These are phyloP conservation scores for Hyphopichia pseudoburtonii DNA, from an alignment of 1,139 yeast species.

Conservation along the genomic window DNA sequence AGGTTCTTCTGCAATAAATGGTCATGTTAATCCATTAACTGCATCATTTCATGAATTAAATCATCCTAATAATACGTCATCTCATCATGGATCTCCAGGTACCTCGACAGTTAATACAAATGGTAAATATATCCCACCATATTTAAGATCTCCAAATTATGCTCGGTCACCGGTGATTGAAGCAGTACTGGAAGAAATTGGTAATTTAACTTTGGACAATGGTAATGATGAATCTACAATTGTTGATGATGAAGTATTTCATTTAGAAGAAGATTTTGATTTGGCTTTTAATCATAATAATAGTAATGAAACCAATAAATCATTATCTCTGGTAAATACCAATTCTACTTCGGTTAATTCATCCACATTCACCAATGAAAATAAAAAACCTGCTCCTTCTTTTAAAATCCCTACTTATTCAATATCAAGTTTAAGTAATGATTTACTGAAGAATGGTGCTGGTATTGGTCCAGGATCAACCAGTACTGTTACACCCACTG, in stretches of 20 bases:
- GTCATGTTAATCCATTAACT: slow-evolving; percentile 6
- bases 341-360: slow-evolving; percentile 5
- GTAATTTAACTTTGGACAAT: slow-evolving; percentile 27
- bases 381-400: slow-evolving; percentile 7
- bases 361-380: neutral
- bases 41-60: slow-evolving; percentile 8
- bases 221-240: slow-evolving; percentile 13
- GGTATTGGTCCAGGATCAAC: neutral
- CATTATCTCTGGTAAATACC: slow-evolving; percentile 2
- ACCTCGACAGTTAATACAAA: slow-evolving; percentile 2
- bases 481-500: too few relatives aligned
- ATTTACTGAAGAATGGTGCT: neutral
- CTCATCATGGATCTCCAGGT: slow-evolving; percentile 2
- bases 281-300: slow-evolving; percentile 8
- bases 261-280: slow-evolving; percentile 45
- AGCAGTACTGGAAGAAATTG: slow-evolving; percentile 42
- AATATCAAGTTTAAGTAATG: slow-evolving; percentile 8
- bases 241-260: slow-evolving; percentile 43
- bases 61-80: slow-evolving; percentile 2
- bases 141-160: slow-evolving; percentile 40
- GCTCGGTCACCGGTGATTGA: slow-evolving; percentile 34
- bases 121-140: slow-evolving; percentile 49
- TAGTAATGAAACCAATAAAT: slow-evolving; percentile 4
- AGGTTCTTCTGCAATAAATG: slow-evolving; percentile 2
- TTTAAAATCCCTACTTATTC: slow-evolving; percentile 16